Conservation (phyloP, 345 rosid genomes). For the Corchorus olitorius region DNA sequence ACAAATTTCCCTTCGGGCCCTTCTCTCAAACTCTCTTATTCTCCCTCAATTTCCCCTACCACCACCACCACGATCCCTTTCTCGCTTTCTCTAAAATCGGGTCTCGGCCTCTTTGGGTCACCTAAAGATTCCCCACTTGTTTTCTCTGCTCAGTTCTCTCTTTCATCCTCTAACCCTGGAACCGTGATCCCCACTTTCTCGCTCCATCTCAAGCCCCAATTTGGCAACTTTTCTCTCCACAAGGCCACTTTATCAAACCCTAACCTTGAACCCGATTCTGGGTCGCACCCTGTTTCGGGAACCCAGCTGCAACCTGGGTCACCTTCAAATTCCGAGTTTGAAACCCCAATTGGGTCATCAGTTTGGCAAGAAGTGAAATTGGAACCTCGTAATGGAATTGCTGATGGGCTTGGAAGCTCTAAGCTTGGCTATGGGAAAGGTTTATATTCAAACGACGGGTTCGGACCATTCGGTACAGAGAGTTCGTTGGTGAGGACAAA, state of each 20-base stretch:
- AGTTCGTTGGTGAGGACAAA: slow-evolving; percentile 29
- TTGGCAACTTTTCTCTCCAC: slow-evolving; percentile 55
- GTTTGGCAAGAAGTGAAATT: slow-evolving; percentile 65
- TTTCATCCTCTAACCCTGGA: slow-evolving; percentile 32
- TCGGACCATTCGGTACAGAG: slow-evolving; percentile 18
- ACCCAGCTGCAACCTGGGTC: slow-evolving; percentile 25
- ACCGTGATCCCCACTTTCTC: slow-evolving; percentile 47
- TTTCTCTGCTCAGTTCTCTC: slow-evolving; percentile 56
- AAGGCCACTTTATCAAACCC: slow-evolving; percentile 44
- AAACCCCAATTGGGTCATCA: slow-evolving; percentile 27
- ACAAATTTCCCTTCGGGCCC: slow-evolving; percentile 63
- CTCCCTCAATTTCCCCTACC: slow-evolving; percentile 33
- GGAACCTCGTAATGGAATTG: slow-evolving; percentile 38
- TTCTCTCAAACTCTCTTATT: slow-evolving; percentile 49
- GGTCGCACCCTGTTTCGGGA: slow-evolving; percentile 19
- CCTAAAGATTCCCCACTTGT: slow-evolving; percentile 58
- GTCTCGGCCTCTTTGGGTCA: slow-evolving; percentile 62
- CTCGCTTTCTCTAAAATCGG: slow-evolving; percentile 60
- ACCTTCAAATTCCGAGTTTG: slow-evolving; percentile 27
- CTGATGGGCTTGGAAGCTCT: slow-evolving; percentile 25
- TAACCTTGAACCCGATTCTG: slow-evolving; percentile 16
- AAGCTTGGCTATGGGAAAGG: slow-evolving; percentile 18
- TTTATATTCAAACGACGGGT: slow-evolving; percentile 20
- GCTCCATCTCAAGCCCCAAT: slow-evolving; percentile 63
- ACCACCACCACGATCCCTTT: slow-evolving; percentile 36